Base-by-base conservation (phyloP, 805 yeast genomes). In the Lipomyces chichibuensis region DNA sequence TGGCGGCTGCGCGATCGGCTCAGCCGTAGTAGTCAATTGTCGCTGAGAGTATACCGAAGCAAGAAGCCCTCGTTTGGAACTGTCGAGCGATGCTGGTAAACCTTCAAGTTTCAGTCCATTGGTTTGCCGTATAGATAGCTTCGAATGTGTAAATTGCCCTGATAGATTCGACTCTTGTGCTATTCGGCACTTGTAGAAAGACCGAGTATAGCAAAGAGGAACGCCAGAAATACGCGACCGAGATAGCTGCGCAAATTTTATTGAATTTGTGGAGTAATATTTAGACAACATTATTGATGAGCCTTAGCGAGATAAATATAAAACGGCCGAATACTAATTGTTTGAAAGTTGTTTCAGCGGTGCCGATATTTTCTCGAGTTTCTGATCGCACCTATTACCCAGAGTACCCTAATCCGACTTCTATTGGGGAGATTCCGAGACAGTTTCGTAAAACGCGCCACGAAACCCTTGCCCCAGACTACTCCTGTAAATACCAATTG, bases 1-100 rank as follows among this genome's bases (percentile, higher is more conserved):
- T 23, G 56, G 57, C 32, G 59, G 58, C n/a, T 39, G 58, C 8
- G 56, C 53, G 29, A 25, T 17, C 14, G 59, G 53, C 8, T 43
- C 23, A 17, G 49, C 20, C 1, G 25, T n/a, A 17, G 49, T 43
- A 17, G 49, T 43, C 49, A 43, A 13, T 7, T 17, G 49, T 43
- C 49, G 49, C 49, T 37, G 39, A 37, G 17, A 11, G 17, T 37
- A 35, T 35, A 35, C 3, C 14, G 14, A 43, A 17, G 23, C 49
- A 43, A 23, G 49, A 43, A 43, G n/a, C 3, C 3, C 49, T 7
- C 20, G 23, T 17, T 43, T 6, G 23, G 20, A 23, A 43, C 8
- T 43, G 14, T 17, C 49, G n/a, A 13, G 39, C 14, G 49, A 9
- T 43, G 49, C 23, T 43, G 49, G 49, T n/a, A n/a, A 5, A 43